Evolutionary conservation across 1,284 basidiomycete species (phyloP).

Genomic region (Cystobasidium pallidum): DNA sequence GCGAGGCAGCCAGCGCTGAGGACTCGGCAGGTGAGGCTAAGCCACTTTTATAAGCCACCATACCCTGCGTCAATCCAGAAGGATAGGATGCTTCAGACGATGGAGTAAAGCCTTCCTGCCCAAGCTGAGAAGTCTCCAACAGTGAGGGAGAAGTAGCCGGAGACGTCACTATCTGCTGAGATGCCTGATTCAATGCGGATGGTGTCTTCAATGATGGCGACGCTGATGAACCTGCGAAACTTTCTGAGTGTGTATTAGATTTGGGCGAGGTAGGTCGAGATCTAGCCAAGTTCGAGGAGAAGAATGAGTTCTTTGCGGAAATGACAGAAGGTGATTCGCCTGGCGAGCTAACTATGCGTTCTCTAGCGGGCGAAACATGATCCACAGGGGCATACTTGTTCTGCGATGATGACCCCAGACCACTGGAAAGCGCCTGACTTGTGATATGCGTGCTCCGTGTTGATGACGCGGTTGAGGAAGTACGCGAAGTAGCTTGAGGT

Average conservation of each 20-base stretch:
- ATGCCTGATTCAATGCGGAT: background rate
- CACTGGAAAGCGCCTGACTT: background rate
- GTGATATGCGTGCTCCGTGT: background rate
- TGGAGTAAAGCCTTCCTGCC: background rate
- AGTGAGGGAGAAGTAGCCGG: background rate
- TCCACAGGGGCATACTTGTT: background rate
- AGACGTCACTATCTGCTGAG: background rate
- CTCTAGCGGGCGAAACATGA: slow-evolving; percentile 15
- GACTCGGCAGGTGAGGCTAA: background rate
- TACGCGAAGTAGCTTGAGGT: slow-evolving; percentile 15
- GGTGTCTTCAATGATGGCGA: background rate
- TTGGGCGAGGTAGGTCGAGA: slow-evolving; percentile 37
- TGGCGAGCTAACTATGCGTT: slow-evolving; percentile 10
- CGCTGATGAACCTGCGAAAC: background rate
- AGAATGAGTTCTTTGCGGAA: background rate
- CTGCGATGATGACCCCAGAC: background rate
- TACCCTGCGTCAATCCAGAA: background rate
- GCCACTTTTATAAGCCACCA: background rate
- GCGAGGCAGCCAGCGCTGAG: slow-evolving; percentile 14
- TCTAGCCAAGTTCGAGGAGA: slow-evolving; percentile 33
- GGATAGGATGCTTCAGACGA: background rate
- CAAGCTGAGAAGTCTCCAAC: background rate
- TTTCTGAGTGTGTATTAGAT: slow-evolving; percentile 16
- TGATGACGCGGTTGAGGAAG: slow-evolving; percentile 21
- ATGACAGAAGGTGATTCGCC: slow-evolving; percentile 8